phyloP scores from a whole-genome alignment of 2,329 filamentous ascomycete genomes.

The Clarireedia hainanense region DNA sequence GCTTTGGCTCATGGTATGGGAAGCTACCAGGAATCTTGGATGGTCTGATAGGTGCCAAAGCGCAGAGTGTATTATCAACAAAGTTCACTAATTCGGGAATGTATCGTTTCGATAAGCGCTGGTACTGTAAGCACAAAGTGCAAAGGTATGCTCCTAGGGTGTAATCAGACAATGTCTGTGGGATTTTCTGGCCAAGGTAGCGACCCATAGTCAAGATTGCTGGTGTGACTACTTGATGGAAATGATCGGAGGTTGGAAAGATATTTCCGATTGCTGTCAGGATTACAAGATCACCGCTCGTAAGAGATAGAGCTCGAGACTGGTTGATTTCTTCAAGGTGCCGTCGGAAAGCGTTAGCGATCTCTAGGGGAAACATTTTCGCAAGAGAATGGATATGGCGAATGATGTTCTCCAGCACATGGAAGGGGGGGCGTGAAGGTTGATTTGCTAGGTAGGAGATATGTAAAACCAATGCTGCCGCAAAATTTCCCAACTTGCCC shows the following conservation, averaged over 20 bases:
- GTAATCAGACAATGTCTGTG: constrained; percentile 57
- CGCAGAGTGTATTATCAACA: constrained; percentile 62
- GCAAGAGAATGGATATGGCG: constrained; percentile 90
- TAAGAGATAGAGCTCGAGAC: constrained; percentile 43
- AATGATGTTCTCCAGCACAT: constrained; percentile 68
- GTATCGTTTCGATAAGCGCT: constrained; percentile 75
- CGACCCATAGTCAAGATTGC: constrained; percentile 77
- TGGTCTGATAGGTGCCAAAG: constrained; percentile 51
- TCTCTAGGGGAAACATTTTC: constrained; percentile 72
- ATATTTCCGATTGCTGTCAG: constrained; percentile 76
- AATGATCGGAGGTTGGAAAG: constrained; percentile 95
- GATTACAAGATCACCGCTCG: constrained; percentile 68
- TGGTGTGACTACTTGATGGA: constrained; percentile 89
- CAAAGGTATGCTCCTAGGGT: constrained; percentile 71
- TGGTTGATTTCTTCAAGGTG: constrained; percentile 53
- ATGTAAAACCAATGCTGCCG: constrained; percentile 57
- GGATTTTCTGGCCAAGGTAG: constrained; percentile 72
- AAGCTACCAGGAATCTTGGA: constrained; percentile 45
- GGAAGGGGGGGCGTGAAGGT: constrained; percentile 46
- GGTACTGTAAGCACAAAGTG: constrained; percentile 74
- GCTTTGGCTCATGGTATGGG: constrained; percentile 50
- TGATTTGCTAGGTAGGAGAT: constrained; percentile 42
- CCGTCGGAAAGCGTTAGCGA: constrained; percentile 69
- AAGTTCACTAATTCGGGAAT: constrained; percentile 85
- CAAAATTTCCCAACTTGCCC: constrained; percentile 64